Conservation (phyloP, 2,329 filamentous ascomycete species). For the Pseudogymnoascus sp. region DNA sequence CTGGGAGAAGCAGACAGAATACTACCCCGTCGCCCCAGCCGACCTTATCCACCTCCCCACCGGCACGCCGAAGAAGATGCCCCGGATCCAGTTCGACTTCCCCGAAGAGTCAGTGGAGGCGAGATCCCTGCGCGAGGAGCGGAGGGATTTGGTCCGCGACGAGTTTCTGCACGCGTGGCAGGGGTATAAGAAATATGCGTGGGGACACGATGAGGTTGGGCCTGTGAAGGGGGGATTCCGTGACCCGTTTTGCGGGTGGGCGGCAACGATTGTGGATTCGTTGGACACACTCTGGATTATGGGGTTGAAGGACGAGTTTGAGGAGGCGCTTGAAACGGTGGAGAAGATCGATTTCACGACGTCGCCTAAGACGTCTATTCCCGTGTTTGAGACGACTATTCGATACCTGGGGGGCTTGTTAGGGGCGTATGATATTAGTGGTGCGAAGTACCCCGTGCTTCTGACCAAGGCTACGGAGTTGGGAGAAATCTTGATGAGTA, state of each 20-base stretch:
- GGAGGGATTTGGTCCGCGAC: conserved; percentile 60
- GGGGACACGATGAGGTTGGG: conserved; percentile 77
- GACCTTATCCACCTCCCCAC: conserved; percentile 72
- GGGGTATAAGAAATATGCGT: conserved; percentile 74
- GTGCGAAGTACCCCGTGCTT: conserved; percentile 23
- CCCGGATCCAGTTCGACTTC: conserved; percentile 71
- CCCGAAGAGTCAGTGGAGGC: conserved; percentile 54
- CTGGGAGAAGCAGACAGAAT: conserved; percentile 68
- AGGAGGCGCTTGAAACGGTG: conserved; percentile 64
- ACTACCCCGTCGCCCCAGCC: conserved; percentile 62
- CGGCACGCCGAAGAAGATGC: conserved; percentile 61
- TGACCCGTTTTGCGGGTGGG: conserved; percentile 89
- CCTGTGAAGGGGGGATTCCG: conserved; percentile 62
- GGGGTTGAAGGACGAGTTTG: conserved; percentile 71
- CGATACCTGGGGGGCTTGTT: conserved; percentile 34
- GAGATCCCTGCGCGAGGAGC: conserved; percentile 56
- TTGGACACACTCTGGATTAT: conserved; percentile 86
- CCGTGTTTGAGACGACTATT: conserved; percentile 36
- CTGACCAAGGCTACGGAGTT: conserved; percentile 28
- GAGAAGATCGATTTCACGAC: conserved; percentile 76
- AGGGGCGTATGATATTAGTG: conserved; percentile 32
- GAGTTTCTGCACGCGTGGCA: conserved; percentile 72
- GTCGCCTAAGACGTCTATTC: conserved; percentile 31
- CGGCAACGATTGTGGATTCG: conserved; percentile 76
- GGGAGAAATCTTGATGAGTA: conserved; percentile 29